phyloP scores from a whole-genome alignment of 139 green algal species.

The Prasinococcaceae sp. region DNA sequence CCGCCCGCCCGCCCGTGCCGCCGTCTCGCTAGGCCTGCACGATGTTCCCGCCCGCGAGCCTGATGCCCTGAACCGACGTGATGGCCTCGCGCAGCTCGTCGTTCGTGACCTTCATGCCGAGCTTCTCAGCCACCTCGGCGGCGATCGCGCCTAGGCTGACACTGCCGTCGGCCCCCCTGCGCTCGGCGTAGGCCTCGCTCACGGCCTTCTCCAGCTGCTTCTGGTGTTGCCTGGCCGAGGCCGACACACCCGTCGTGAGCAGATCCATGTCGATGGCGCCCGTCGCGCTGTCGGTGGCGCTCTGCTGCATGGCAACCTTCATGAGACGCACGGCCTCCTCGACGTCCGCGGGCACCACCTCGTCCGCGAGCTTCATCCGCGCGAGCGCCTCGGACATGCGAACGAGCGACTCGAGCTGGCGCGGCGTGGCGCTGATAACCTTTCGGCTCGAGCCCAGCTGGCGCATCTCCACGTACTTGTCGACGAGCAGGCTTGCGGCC shows the following conservation, averaged over 20 bases:
- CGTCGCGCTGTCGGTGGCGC: conserved; percentile 51
- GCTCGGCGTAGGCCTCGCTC: too few species aligned
- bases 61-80: too few species aligned
- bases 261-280: conserved; percentile 59
- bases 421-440: conserved; percentile 72
- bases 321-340: conserved; percentile 45
- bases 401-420: conserved; percentile 84
- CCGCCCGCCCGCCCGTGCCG: too few species aligned
- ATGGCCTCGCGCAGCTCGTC: too few species aligned
- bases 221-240: background rate
- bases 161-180: too few species aligned
- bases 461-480: conserved; percentile 73
- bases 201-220: background rate
- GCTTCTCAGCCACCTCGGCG: too few species aligned
- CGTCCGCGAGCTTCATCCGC: conserved; percentile 40
- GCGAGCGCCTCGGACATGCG: conserved; percentile 68
- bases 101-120: too few species aligned
- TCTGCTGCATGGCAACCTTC: conserved; percentile 59
- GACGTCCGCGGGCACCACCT: conserved; percentile 34
- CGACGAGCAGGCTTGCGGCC: conserved; percentile 54
- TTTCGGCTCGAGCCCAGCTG: conserved; percentile 19
- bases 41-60: too few species aligned
- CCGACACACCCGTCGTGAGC: conserved; percentile 22
- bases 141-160: too few species aligned
- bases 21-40: too few species aligned